Evolutionary conservation across 805 yeast species (phyloP).

Genomic region (Ogataea methanolica): DNA sequence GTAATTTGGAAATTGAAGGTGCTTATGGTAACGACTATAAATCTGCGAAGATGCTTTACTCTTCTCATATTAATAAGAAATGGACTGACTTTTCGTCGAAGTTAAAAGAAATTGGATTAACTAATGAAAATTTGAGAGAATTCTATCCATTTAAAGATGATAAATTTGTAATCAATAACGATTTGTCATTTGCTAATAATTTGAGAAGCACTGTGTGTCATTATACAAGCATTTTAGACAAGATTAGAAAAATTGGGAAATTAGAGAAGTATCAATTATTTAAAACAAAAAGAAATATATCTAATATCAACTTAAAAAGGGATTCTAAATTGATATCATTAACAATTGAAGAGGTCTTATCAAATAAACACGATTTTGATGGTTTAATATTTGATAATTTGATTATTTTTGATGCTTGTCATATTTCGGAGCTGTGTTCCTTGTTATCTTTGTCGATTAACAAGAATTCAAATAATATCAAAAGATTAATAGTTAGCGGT

Average conservation of each 20-base stretch:
- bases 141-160: constrained; percentile 25
- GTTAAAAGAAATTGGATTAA: constrained; percentile 15
- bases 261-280: constrained; percentile 3
- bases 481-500: constrained; percentile 33
- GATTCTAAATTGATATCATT: constrained; percentile 1
- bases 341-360: constrained; percentile 5
- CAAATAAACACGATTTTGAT: background rate
- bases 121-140: constrained; percentile 20
- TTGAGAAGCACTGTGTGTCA: constrained; percentile 3
- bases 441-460: constrained; percentile 24
- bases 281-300: background rate
- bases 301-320: background rate
- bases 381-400: constrained; percentile 24
- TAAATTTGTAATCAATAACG: constrained; percentile 20
- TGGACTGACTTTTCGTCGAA: constrained; percentile 23
- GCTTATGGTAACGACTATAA: constrained; percentile 34
- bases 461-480: constrained; percentile 5
- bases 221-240: constrained; percentile 8
- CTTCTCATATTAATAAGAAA: constrained; percentile 16
- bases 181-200: constrained; percentile 1
- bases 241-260: constrained; percentile 6
- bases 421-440: constrained; percentile 29
- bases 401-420: constrained; percentile 31
- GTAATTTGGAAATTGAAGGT: constrained; percentile 27
- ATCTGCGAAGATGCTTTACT: constrained; percentile 32